Evolutionary conservation across 2,329 filamentous ascomycete genomes (phyloP).

Genomic region (Botrytis paeoniae): DNA sequence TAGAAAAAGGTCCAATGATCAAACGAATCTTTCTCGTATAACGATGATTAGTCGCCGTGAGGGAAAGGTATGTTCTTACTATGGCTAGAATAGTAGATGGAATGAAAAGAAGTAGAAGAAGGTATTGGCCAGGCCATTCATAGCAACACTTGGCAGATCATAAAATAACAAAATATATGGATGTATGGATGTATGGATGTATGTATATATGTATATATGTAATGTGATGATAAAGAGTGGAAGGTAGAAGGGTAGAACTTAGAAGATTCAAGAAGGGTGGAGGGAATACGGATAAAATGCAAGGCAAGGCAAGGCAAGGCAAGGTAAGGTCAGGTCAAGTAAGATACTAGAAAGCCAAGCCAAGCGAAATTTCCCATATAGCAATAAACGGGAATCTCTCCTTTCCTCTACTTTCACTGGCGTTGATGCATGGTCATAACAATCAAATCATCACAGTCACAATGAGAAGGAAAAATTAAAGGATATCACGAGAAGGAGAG

Average conservation of each 20-base stretch:
- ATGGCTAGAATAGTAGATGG: not conserved
- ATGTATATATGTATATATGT: not conserved
- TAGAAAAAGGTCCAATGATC: not conserved
- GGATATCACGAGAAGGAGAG: not conserved
- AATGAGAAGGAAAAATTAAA: not conserved
- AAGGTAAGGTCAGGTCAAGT: no score
- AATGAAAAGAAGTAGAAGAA: not conserved
- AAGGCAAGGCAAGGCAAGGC: no score
- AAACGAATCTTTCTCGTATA: not conserved
- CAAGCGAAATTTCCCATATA: not conserved
- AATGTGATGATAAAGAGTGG: not conserved
- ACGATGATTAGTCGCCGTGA: not conserved
- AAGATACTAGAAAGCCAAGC: not conserved
- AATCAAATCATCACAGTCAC: not conserved
- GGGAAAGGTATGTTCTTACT: no score
- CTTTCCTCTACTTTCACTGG: not conserved
- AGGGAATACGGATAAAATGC: not conserved
- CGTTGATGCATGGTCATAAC: not conserved
- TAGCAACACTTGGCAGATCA: not conserved
- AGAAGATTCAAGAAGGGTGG: not conserved
- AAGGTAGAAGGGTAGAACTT: not conserved
- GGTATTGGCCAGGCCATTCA: not conserved
- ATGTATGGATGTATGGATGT: not conserved
- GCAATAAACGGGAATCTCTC: not conserved
- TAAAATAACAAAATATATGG: not conserved